These are phyloP conservation scores for Zarea fungicola DNA, from an alignment of 2,329 filamentous ascomycete species.

Conservation along the genomic window DNA sequence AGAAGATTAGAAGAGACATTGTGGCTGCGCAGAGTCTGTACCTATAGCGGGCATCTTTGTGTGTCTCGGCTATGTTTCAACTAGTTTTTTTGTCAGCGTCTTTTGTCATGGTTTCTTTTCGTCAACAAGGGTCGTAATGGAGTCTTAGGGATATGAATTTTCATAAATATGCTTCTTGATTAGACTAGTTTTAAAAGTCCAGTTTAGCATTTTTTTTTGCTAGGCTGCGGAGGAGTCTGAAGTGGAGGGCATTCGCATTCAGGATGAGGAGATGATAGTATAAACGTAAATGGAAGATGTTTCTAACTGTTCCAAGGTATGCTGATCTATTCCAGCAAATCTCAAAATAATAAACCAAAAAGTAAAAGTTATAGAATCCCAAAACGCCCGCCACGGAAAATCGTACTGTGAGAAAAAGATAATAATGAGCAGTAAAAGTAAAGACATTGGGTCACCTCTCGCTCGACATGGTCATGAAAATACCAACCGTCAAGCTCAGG, in stretches of 20 bases:
- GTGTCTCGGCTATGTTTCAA: neutral
- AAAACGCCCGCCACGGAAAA: neutral
- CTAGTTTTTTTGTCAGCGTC: neutral
- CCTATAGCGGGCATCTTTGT: constrained; percentile 47
- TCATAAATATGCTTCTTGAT: neutral
- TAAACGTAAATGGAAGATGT: constrained; percentile 10
- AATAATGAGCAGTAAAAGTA: too few relatives aligned
- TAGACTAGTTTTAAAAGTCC: neutral
- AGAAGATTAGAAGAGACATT: constrained; percentile 86
- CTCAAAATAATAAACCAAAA: too few relatives aligned
- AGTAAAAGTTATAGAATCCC: constrained; percentile 1
- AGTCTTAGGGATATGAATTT: constrained; percentile 7
- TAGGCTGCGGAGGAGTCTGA: neutral
- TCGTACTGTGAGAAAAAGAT: too few relatives aligned
- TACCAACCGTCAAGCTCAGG: constrained; percentile 71
- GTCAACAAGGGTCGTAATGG: constrained; percentile 6
- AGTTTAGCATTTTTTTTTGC: neutral
- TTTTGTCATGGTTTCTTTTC: constrained; percentile 1
- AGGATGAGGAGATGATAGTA: neutral
- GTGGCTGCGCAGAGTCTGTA: constrained; percentile 93
- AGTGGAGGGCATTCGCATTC: constrained; percentile 12
- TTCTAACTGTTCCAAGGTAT: too few relatives aligned
- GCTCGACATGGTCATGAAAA: constrained; percentile 48
- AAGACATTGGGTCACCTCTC: too few relatives aligned
- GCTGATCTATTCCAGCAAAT: too few relatives aligned